Conservation (phyloP, 1,284 basidiomycete genomes). For the Gymnopus androsaceus region DNA sequence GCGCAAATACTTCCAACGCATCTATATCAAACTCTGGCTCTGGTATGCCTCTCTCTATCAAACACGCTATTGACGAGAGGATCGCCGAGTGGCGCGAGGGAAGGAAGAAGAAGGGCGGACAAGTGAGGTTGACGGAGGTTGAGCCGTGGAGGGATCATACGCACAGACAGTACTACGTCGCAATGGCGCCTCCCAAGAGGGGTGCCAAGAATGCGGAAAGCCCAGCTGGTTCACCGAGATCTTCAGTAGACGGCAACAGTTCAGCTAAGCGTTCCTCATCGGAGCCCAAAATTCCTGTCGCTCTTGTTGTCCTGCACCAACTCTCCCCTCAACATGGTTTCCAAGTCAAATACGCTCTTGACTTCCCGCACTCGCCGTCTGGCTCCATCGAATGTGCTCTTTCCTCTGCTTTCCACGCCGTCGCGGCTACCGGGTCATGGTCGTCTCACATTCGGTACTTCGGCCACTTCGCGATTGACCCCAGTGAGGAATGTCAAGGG, state of each 20-base stretch:
- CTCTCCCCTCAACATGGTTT: conserved; percentile 50
- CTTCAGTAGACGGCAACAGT: too few species aligned
- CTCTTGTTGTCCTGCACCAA: conserved; percentile 55
- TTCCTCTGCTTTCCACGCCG: conserved; percentile 46
- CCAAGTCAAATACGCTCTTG: conserved; percentile 62
- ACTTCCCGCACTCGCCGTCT: conserved; percentile 40
- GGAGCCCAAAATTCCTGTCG: conserved; percentile 42
- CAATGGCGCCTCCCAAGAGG: not conserved
- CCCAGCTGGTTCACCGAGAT: not conserved
- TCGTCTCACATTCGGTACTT: conserved; percentile 48
- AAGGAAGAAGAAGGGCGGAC: conserved; percentile 46
- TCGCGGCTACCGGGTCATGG: conserved; percentile 44
- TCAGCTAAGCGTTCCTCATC: too few species aligned
- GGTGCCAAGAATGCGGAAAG: not conserved
- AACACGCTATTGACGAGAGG: conserved; percentile 5
- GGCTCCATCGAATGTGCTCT: conserved; percentile 24
- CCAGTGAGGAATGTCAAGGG: conserved; percentile 35
- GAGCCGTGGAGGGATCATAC: conserved; percentile 52
- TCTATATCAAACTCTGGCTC: not conserved
- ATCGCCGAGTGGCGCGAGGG: conserved; percentile 27
- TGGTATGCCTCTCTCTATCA: not conserved
- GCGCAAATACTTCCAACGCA: not conserved
- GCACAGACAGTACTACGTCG: conserved; percentile 57
- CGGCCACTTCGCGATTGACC: conserved; percentile 39
- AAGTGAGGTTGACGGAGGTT: conserved; percentile 57